These are phyloP conservation scores for Kwoniella newhampshirensis DNA, from an alignment of 768 basidiomycete species.

Conservation along the genomic window DNA sequence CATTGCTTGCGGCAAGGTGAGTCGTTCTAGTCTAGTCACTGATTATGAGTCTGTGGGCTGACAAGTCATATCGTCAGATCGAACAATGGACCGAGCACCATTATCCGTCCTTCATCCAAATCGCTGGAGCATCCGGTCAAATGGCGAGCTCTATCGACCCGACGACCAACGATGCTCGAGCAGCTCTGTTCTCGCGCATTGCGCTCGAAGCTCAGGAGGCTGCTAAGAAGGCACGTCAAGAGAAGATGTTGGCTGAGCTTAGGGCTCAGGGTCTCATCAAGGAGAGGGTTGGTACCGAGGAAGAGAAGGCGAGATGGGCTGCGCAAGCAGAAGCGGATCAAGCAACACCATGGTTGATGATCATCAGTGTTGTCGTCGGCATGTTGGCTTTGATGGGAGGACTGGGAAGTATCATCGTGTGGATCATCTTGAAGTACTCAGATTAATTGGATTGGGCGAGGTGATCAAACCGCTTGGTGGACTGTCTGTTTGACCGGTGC, in stretches of 20 bases:
- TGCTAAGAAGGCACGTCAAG: constrained; percentile 23
- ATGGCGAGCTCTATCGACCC: constrained; percentile 51
- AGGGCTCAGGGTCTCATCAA: constrained; percentile 53
- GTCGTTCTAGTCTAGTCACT: constrained; percentile 29
- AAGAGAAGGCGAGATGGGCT: constrained; percentile 11
- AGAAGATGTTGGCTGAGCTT: constrained; percentile 57
- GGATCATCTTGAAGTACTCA: constrained; percentile 29
- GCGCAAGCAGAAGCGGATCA: constrained; percentile 5
- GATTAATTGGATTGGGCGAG: neutral
- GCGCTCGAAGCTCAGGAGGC: constrained; percentile 39
- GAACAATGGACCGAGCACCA: constrained; percentile 91
- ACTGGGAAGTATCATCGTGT: constrained; percentile 28
- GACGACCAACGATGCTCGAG: constrained; percentile 51
- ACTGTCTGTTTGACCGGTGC: no score
- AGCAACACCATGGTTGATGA: constrained; percentile 22
- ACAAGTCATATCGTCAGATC: constrained; percentile 59
- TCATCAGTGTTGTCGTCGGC: constrained; percentile 29
- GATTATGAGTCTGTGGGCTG: neutral
- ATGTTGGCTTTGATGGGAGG: constrained; percentile 33
- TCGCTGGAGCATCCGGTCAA: constrained; percentile 28
- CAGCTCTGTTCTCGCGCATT: constrained; percentile 44
- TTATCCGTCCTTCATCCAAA: constrained; percentile 81
- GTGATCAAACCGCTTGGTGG: no score
- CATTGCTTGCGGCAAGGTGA: constrained; percentile 78
- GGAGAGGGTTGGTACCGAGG: constrained; percentile 31